These are phyloP conservation scores for Heliamphora pulchella DNA, from an alignment of 179 eudicot species.

Conservation along the genomic window DNA sequence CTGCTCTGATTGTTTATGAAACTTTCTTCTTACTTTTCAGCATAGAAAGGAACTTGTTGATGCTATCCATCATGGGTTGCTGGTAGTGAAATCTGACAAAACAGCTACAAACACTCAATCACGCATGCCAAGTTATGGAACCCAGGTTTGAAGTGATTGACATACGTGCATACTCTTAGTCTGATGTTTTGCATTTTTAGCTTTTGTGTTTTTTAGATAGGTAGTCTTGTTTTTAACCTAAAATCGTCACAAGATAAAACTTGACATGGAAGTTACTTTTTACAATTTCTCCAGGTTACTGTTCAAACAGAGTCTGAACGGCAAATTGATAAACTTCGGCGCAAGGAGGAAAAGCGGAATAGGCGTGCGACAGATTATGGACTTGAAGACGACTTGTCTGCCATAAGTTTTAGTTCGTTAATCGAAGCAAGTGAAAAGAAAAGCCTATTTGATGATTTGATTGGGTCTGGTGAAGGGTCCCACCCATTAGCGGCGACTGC, in stretches of 20 bases:
- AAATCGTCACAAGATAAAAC: not conserved
- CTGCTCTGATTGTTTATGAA: constrained; percentile 7
- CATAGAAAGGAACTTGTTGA: constrained; percentile 86
- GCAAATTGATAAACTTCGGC: constrained; percentile 93
- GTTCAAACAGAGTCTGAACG: constrained; percentile 80
- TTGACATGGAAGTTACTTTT: not conserved
- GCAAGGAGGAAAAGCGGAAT: constrained; percentile 92
- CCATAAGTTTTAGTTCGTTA: constrained; percentile 58
- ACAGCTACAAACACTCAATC: constrained; percentile 48
- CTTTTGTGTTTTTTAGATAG: not conserved
- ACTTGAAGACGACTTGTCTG: constrained; percentile 56
- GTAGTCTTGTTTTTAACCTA: not conserved
- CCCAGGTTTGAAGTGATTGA: constrained; percentile 54
- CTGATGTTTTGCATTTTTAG: not conserved
- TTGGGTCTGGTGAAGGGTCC: constrained; percentile 70
- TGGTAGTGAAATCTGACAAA: constrained; percentile 62
- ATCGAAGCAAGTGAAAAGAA: constrained; percentile 94
- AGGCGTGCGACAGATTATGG: constrained; percentile 74
- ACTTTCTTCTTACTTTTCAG: constrained; percentile 31
- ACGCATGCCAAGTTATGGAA: constrained; percentile 95
- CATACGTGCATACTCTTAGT: not conserved
- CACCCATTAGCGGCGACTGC: constrained; percentile 50
- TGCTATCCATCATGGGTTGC: constrained; percentile 68
- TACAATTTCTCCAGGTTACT: constrained; percentile 53
- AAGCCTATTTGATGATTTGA: constrained; percentile 67